A percentile compares a stretch with the other conserved stretches of the same genome.
phyloP scores from a whole-genome alignment of 2,329 filamentous ascomycete species.

The Delphinella strobiligena region DNA sequence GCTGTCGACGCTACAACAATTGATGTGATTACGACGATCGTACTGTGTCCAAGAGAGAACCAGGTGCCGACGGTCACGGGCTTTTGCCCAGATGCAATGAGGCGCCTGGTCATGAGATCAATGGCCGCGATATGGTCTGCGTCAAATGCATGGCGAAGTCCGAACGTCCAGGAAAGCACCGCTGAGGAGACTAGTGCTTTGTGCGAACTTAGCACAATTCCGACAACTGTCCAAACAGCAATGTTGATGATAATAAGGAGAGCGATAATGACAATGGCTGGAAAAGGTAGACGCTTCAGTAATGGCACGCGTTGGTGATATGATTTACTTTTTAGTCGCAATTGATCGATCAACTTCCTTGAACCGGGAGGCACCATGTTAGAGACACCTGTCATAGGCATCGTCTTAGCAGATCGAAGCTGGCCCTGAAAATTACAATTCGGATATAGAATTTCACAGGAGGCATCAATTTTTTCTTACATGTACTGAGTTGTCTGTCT shows the following conservation, averaged over 20 bases:
- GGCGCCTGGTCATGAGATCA: slow-evolving; percentile 82
- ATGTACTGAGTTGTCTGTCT: no score
- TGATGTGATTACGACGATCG: slow-evolving; percentile 82
- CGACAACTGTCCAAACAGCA: slow-evolving; percentile 46
- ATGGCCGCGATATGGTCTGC: slow-evolving; percentile 93
- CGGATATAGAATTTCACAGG: no score
- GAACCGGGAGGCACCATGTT: no score
- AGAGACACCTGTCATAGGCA: no score
- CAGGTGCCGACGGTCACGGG: slow-evolving; percentile 90
- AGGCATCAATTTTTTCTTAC: no score
- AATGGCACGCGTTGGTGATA: slow-evolving; percentile 43
- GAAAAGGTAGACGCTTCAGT: slow-evolving; percentile 43
- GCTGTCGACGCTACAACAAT: slow-evolving; percentile 85
- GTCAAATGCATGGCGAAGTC: slow-evolving; percentile 87
- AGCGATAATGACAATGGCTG: slow-evolving; percentile 45
- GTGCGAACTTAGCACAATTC: slow-evolving; percentile 34
- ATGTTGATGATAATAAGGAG: slow-evolving; percentile 42
- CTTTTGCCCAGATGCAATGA: slow-evolving; percentile 72
- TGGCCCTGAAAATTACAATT: no score
- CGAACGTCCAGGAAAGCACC: slow-evolving; percentile 75
- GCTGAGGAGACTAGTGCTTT: slow-evolving; percentile 60
- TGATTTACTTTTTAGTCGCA: slow-evolving; percentile 23
- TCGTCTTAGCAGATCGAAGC: no score
- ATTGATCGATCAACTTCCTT: not conserved
- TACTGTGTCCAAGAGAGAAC: slow-evolving; percentile 88